Conservation (phyloP, 371 early-diverging fungal species). For the Rhizomucor miehei region DNA sequence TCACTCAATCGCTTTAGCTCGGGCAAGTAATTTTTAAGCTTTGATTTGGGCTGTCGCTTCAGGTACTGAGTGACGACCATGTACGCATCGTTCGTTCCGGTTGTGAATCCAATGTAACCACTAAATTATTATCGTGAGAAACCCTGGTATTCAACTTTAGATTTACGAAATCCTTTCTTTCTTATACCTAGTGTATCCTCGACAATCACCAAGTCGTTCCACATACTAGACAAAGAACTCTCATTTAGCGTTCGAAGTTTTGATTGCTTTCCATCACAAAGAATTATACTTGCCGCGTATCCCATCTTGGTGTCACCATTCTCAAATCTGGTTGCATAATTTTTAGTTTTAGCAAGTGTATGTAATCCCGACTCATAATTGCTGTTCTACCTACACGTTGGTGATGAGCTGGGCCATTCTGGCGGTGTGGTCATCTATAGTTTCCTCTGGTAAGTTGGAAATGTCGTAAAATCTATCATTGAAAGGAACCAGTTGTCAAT, state of each 20-base stretch:
- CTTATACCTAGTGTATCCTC: slow-evolving; percentile 45
- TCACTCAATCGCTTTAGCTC: slow-evolving; percentile 34
- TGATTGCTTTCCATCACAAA: neutral
- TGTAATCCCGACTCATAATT: neutral
- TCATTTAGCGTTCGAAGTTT: too few species aligned
- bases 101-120: slow-evolving; percentile 62
- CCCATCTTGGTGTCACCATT: slow-evolving; percentile 45
- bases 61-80: slow-evolving; percentile 49
- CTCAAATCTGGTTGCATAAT: slow-evolving; percentile 28
- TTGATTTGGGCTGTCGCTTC: slow-evolving; percentile 22
- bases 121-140: slow-evolving; percentile 10
- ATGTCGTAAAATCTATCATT: slow-evolving; percentile 44
- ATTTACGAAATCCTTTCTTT: too few species aligned
- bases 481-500: too few species aligned
- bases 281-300: slow-evolving; percentile 31
- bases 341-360: slow-evolving; percentile 1
- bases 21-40: slow-evolving; percentile 24
- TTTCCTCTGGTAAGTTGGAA: slow-evolving; percentile 25
- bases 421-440: slow-evolving; percentile 24
- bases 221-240: slow-evolving; percentile 18
- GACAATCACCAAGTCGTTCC: slow-evolving; percentile 40
- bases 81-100: slow-evolving; percentile 57
- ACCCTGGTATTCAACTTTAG: neutral
- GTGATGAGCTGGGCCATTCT: slow-evolving; percentile 48
- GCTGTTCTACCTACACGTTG: slow-evolving; percentile 33